Base-by-base conservation (phyloP, 139 green algal genomes). In the Picochlorum sp. region DNA sequence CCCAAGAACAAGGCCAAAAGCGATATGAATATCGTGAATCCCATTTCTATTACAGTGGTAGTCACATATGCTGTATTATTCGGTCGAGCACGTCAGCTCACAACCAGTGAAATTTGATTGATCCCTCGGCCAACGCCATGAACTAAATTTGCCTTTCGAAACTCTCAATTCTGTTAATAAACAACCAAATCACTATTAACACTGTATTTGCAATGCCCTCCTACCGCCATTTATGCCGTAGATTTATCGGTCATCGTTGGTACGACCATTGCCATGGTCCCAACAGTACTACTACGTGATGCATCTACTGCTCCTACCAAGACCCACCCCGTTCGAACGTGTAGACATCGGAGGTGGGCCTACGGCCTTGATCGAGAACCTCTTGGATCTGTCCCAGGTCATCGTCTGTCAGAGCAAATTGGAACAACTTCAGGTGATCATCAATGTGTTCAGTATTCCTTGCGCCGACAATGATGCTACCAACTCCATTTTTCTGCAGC, bases 381-480 rank as follows among this genome's bases (percentile, higher is more conserved):
- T 66, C 79, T 0, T 83, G 34, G 9, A 96, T 94, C 2, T 45
- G 24, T 2, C 45, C 69, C 4, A 61, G 56, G 49, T 95, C 88
- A 1, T 71, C 71, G 0, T 59, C 57, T 37, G 86, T 76, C 49
- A 95, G 66, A n/a, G 64, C 14, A 41, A 95, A 87, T 0, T 41
- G 61, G 64, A 87, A 90, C 38, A 92, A 49, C 16, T 10, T 31
- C 44, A 62, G 38, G 57, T 90, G 76, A 55, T 95, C 84, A 30
- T 66, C 56, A 20, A 88, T 63, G 50, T 89, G 83, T 14, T 6
- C 50, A n/a, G 80, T 76, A 67, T 95, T 95, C 21, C 85, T 73
- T 4, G 87, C 84, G 0, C 86, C 87, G 3, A 90, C 54, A 62
- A 94, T 89, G 31, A 90, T 52, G n/a, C 61, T 76, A 6, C 77